These are phyloP conservation scores for Exophiala aquamarina DNA, from an alignment of 2,329 filamentous ascomycete species.

Conservation along the genomic window DNA sequence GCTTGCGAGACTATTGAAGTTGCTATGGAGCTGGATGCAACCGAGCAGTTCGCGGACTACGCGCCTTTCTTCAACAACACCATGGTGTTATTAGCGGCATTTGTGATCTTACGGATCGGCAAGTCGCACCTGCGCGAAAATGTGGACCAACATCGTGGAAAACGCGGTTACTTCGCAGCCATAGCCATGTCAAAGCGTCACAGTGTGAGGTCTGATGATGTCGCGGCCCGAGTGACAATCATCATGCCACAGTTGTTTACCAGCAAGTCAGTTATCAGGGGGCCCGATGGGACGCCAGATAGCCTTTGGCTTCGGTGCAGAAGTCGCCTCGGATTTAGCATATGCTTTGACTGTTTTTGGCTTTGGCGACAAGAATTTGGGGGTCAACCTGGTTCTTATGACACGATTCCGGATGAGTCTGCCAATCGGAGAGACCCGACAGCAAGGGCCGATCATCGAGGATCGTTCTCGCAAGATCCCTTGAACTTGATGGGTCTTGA, in stretches of 20 bases:
- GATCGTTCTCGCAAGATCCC: constrained; percentile 4
- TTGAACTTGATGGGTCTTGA: constrained; percentile 15
- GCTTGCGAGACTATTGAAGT: neutral
- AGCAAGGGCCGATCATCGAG: neutral
- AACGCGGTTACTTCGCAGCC: constrained; percentile 7
- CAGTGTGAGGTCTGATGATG: constrained; percentile 8
- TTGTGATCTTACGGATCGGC: constrained; percentile 4
- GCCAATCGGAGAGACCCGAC: neutral
- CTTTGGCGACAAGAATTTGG: constrained; percentile 13
- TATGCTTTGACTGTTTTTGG: constrained; percentile 17
- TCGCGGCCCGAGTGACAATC: constrained; percentile 1
- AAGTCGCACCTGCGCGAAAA: neutral
- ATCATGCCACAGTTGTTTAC: constrained; percentile 15
- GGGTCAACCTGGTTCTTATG: constrained; percentile 1
- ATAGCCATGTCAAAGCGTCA: constrained; percentile 5
- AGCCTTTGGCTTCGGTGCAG: constrained; percentile 7
- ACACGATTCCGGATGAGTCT: constrained; percentile 8
- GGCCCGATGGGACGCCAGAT: constrained; percentile 6
- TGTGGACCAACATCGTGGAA: constrained; percentile 4
- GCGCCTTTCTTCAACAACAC: constrained; percentile 3
- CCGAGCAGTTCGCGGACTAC: constrained; percentile 1
- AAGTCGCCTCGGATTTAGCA: constrained; percentile 11
- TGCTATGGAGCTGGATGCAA: neutral
- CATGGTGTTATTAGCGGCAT: constrained; percentile 4
- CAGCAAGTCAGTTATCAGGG: constrained; percentile 9